Base-by-base conservation (phyloP, 192 early-diverging fungal species). In the Backusella sp. region DNA sequence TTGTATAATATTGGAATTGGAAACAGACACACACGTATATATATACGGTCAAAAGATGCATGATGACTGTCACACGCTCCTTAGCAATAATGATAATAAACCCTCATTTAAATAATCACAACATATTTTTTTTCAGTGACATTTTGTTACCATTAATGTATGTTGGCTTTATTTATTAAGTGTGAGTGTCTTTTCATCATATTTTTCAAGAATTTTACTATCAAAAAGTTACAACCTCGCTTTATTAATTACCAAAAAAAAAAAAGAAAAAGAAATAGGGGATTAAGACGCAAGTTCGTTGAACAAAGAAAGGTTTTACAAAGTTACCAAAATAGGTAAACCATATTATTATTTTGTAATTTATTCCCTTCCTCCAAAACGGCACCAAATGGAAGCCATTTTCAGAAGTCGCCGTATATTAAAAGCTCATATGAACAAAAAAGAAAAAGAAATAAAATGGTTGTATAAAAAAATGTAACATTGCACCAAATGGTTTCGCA, bases 21-120 rank as follows among this genome's bases (percentile, higher is more conserved):
- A n/a, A 49, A 49, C 46, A 49, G 1, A 49, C 46, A 49, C 46
- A 49, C 42, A 17, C 42, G 4, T 15, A 3, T 44, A 17, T 44
- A 44, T 49, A 62, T 4, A 62, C 21, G 56, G 56, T 62, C 56
- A 62, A 62, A 62, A 26, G 56, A 62, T 62, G 56, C 56, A 62
- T 62, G 56, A 62, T 62, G 56, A 62, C 11, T 62, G 26, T 62
- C 56, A 62, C 56, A 62, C 56, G 56, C 56, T 62, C 56, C 21
- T 62, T 62, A 62, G 23, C 56, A 62, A 62, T 28, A 62, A 62
- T 59, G 23, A 59, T 62, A 28, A 62, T 62, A 62, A n/a, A n/a
- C 19, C 21, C 46, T n/a, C 6, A 32, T n/a, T n/a, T 49, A 21
- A 49, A 62, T 26, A 62, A 62, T 62, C 56, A 62, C 56, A 62